Evolutionary conservation across 164 flowering plant species (phyloP).

Genomic region (Buxus sempervirens): DNA sequence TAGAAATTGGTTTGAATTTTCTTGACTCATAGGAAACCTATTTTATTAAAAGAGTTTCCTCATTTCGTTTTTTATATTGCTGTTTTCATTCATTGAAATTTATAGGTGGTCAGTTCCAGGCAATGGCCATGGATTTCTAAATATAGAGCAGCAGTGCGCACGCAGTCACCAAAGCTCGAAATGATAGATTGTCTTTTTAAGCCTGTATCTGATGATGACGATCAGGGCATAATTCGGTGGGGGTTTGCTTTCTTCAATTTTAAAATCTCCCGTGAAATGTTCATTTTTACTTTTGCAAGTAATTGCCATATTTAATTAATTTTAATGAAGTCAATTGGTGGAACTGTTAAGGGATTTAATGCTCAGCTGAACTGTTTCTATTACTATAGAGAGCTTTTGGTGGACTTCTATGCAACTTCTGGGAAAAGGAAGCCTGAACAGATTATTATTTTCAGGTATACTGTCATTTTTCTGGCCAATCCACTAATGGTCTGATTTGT

Average conservation of each 20-base stretch:
- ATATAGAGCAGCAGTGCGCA: constrained; percentile 81
- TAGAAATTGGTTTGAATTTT: neutral
- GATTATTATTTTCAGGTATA: constrained; percentile 82
- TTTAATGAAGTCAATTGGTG: neutral
- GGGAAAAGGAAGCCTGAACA: constrained; percentile 79
- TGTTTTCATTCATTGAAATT: neutral
- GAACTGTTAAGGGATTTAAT: neutral
- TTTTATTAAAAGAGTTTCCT: neutral
- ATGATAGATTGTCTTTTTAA: constrained; percentile 70
- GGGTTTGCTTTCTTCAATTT: constrained; percentile 1
- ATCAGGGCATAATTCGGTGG: constrained; percentile 68
- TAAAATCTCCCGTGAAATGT: neutral
- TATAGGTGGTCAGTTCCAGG: constrained; percentile 85
- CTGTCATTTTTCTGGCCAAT: neutral
- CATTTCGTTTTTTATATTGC: neutral
- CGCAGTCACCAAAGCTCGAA: constrained; percentile 83
- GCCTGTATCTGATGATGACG: constrained; percentile 43
- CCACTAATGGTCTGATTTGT: neutral
- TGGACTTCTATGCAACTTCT: constrained; percentile 74
- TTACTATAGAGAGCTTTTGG: constrained; percentile 59
- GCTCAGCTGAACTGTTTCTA: too few relatives aligned
- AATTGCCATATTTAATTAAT: too few relatives aligned
- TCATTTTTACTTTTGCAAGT: neutral
- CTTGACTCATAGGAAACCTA: neutral
- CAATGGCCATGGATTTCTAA: constrained; percentile 83